Evolutionary conservation across 352 stramenopile species (phyloP).

Genomic region (Phytophthora citricola): DNA sequence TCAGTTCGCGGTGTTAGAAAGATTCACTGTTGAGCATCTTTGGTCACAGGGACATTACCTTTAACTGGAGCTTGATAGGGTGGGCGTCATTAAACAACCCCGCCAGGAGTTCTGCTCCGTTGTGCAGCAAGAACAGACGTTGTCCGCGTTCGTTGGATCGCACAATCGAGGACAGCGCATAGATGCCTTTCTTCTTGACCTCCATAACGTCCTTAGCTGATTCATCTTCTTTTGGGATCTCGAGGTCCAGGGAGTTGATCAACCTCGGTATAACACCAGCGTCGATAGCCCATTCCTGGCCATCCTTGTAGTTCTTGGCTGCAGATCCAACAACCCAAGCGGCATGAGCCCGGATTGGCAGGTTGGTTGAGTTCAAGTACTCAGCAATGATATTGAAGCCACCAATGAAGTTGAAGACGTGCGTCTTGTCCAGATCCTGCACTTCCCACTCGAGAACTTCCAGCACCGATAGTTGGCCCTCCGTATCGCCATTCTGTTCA

Average conservation of each 20-base stretch:
- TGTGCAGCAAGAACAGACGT: slow-evolving; percentile 61
- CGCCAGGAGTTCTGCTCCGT: slow-evolving; percentile 46
- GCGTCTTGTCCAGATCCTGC: slow-evolving; percentile 89
- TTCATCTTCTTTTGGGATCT: slow-evolving; percentile 22
- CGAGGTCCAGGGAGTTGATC: slow-evolving; percentile 60
- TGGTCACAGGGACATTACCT: slow-evolving; percentile 40
- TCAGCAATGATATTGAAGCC: slow-evolving; percentile 77
- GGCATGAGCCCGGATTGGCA: slow-evolving; percentile 62
- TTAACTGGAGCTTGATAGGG: slow-evolving; percentile 64
- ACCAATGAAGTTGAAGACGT: slow-evolving; percentile 87
- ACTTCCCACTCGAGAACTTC: slow-evolving; percentile 87
- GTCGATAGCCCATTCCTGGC: slow-evolving; percentile 83
- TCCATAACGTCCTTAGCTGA: slow-evolving; percentile 52
- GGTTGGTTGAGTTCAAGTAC: slow-evolving; percentile 75
- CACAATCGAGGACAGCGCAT: slow-evolving; percentile 78
- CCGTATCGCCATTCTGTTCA: slow-evolving; percentile 51
- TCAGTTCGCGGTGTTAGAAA: slow-evolving; percentile 9
- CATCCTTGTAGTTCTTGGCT: slow-evolving; percentile 87
- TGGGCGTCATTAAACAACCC: slow-evolving; percentile 52
- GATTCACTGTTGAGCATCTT: slow-evolving; percentile 1
- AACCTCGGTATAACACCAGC: slow-evolving; percentile 75
- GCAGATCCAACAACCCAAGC: slow-evolving; percentile 81
- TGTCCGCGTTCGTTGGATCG: slow-evolving; percentile 74
- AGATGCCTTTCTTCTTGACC: slow-evolving; percentile 87
- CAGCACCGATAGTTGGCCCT: slow-evolving; percentile 61